A percentile compares a stretch with the other conserved stretches of the same genome.
phyloP scores from a whole-genome alignment of 495 filamentous ascomycete genomes.

The Lophiostoma macrostomum region DNA sequence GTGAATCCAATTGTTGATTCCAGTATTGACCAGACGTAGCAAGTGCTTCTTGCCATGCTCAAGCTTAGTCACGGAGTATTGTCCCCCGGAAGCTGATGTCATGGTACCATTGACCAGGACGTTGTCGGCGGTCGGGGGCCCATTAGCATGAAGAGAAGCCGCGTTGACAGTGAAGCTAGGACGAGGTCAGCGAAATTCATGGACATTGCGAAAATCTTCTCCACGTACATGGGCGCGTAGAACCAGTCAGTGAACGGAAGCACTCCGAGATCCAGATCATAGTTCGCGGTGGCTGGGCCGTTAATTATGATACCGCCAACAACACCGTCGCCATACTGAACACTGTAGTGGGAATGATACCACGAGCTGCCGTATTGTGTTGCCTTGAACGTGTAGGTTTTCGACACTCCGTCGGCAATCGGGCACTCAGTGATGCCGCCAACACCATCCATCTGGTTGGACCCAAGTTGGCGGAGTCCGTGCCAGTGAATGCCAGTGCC shows the following conservation, averaged over 20 bases:
- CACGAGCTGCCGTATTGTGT: slow-evolving; percentile 45
- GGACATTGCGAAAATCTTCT: slow-evolving; percentile 4
- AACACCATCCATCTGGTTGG: slow-evolving; percentile 37
- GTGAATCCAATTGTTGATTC: slow-evolving; percentile 33
- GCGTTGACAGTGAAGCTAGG: slow-evolving; percentile 28
- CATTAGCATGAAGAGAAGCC: slow-evolving; percentile 9
- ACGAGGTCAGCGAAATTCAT: neutral
- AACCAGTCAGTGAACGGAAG: slow-evolving; percentile 42
- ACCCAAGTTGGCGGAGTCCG: slow-evolving; percentile 39
- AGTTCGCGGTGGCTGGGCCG: slow-evolving; percentile 40
- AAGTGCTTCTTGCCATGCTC: slow-evolving; percentile 40
- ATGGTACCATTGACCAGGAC: slow-evolving; percentile 41
- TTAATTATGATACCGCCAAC: slow-evolving; percentile 39
- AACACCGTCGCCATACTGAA: slow-evolving; percentile 43
- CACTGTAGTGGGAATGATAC: slow-evolving; percentile 40
- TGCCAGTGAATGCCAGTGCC: slow-evolving; percentile 45
- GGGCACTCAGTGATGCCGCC: slow-evolving; percentile 43
- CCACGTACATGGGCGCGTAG: slow-evolving; percentile 33
- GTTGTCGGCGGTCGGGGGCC: slow-evolving; percentile 35
- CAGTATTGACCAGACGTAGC: slow-evolving; percentile 41
- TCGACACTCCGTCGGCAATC: slow-evolving; percentile 37
- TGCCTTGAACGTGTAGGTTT: slow-evolving; percentile 39
- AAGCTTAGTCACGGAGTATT: slow-evolving; percentile 33
- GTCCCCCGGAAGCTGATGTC: slow-evolving; percentile 29
- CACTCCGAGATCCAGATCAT: slow-evolving; percentile 43